These are phyloP conservation scores for Pilatotrama ljubarskyi DNA, from an alignment of 768 basidiomycete genomes.

Conservation along the genomic window DNA sequence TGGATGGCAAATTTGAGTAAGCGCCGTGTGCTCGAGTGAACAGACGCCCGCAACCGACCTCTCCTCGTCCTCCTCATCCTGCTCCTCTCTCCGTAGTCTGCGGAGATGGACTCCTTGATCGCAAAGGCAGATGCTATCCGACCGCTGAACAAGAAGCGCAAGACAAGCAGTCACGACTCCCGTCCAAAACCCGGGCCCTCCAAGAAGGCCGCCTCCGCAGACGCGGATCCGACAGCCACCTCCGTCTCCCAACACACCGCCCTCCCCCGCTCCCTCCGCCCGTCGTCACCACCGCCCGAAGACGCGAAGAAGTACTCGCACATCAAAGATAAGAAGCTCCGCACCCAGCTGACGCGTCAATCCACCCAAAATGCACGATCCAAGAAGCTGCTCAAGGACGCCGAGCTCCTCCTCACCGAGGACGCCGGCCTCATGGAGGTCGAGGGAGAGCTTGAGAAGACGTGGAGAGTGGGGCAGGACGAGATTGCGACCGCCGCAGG, in stretches of 20 bases:
- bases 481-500: slow-evolving; percentile 72
- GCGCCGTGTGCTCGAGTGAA: background rate
- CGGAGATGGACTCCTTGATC: slow-evolving; percentile 68
- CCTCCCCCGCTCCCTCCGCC: slow-evolving; percentile 68
- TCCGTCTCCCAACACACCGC: slow-evolving; percentile 44
- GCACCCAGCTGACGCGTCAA: slow-evolving; percentile 65
- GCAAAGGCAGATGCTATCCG: slow-evolving; percentile 64
- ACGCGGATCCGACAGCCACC: slow-evolving; percentile 21
- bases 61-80: background rate
- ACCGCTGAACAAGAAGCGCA: slow-evolving; percentile 42
- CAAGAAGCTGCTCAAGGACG: slow-evolving; percentile 64
- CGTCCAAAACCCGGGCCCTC: slow-evolving; percentile 19
- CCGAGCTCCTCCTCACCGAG: slow-evolving; percentile 66
- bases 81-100: background rate
- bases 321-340: slow-evolving; percentile 74
- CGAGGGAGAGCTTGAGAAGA: slow-evolving; percentile 81
- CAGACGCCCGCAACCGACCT: background rate
- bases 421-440: slow-evolving; percentile 74
- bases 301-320: slow-evolving; percentile 53
- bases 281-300: slow-evolving; percentile 46
- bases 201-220: slow-evolving; percentile 2
- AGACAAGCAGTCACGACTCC: slow-evolving; percentile 20
- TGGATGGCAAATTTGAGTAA: slow-evolving; percentile 8
- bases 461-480: slow-evolving; percentile 84
- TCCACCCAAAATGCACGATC: slow-evolving; percentile 62